phyloP scores from a whole-genome alignment of 768 basidiomycete genomes.

The Daedalea quercina region DNA sequence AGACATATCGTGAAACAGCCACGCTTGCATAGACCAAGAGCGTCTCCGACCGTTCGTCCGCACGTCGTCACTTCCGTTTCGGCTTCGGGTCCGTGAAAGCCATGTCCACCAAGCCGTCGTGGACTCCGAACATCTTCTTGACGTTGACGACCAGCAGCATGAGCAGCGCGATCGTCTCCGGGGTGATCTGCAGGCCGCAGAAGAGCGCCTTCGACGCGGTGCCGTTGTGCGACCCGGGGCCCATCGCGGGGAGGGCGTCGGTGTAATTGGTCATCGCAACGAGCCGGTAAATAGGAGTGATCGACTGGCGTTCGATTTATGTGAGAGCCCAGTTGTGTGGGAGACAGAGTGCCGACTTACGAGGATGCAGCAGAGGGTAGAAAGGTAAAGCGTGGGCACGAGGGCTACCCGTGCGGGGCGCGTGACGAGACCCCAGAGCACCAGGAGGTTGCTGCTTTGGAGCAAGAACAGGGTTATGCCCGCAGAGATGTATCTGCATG shows the following conservation, averaged over 20 bases:
- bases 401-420: conserved; percentile 4
- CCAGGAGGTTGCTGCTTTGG: background rate
- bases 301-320: background rate
- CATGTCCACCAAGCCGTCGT: background rate
- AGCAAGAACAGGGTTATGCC: conserved; percentile 3
- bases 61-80: too few species aligned
- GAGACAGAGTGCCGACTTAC: conserved; percentile 2
- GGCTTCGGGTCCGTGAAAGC: background rate
- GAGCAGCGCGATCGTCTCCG: conserved; percentile 9
- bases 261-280: conserved; percentile 7
- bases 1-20: too few species aligned
- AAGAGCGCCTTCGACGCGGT: conserved; percentile 6
- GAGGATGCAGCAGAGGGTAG: background rate
- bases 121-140: conserved; percentile 7
- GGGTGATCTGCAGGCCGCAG: conserved; percentile 13
- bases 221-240: conserved; percentile 9
- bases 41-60: too few species aligned
- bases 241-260: conserved; percentile 7
- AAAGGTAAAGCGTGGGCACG: background rate
- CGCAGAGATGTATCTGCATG: background rate
- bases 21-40: too few species aligned
- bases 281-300: conserved; percentile 9
- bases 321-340: background rate
- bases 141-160: conserved; percentile 7
- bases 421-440: conserved; percentile 2